Evolutionary conservation across 257 asterid species (phyloP).

Genomic region (Vinca minor): DNA sequence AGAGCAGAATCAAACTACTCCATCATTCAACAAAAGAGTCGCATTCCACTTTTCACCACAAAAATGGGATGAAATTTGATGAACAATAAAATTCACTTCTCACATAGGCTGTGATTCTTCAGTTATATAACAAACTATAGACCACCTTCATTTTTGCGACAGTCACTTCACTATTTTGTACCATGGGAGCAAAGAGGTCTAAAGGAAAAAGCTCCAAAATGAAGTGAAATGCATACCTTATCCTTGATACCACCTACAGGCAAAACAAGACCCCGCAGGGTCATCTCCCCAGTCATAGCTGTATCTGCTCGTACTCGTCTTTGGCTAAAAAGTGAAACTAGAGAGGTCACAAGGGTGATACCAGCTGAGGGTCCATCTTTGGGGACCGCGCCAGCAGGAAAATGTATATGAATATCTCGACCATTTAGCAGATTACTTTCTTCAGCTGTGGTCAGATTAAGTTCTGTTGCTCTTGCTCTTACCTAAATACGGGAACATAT

Average conservation of each 20-base stretch:
- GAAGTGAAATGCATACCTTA: slow-evolving; percentile 51
- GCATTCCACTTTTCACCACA: background rate
- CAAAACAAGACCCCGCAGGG: slow-evolving; percentile 87
- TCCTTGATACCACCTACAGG: slow-evolving; percentile 99
- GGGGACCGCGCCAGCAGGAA: slow-evolving; percentile 99
- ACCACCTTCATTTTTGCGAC: background rate
- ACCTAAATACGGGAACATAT: slow-evolving; percentile 36
- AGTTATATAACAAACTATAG: background rate
- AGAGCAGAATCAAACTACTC: background rate
- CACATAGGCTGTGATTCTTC: background rate
- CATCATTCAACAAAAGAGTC: background rate
- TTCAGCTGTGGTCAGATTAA: slow-evolving; percentile 55
- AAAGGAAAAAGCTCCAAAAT: background rate
- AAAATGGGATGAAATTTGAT: background rate
- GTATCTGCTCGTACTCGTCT: slow-evolving; percentile 94
- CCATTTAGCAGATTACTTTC: slow-evolving; percentile 77
- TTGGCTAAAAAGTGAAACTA: slow-evolving; percentile 92
- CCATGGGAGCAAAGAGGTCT: background rate
- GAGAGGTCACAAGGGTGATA: slow-evolving; percentile 90
- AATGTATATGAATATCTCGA: slow-evolving; percentile 89
- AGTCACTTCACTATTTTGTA: background rate
- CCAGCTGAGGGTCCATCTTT: slow-evolving; percentile 99
- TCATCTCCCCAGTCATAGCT: slow-evolving; percentile 99
- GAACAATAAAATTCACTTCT: background rate
- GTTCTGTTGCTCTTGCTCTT: slow-evolving; percentile 87